Base-by-base conservation (phyloP, 2,329 filamentous ascomycete genomes). In the Samsoniella hepiali region DNA sequence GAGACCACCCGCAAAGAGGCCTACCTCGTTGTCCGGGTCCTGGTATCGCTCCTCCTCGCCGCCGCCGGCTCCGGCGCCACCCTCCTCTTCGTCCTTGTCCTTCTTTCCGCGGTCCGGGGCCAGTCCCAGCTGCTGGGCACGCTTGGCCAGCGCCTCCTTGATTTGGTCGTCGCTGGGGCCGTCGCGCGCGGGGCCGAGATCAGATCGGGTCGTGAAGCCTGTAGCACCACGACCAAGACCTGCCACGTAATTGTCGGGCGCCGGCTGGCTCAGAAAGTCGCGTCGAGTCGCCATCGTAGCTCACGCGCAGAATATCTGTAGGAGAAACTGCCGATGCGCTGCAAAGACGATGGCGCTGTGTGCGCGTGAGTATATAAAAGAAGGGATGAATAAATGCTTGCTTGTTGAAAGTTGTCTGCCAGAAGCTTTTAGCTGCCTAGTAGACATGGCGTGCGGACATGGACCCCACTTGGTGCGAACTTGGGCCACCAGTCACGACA, bases 91-190 rank as follows among this genome's bases (percentile, higher is more conserved):
- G 56, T 82, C 80, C 22, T 86, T 87, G 58, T 88, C 87, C 66
- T 84, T 85, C 66, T 90, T 89, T 71, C 91, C 90, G 63, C 88
- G 85, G 59, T 85, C 86, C 8, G 86, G 86, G 53, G 75, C 75
- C n/a, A 85, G 75, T 6, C 93, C 94, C 65, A 98, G 85, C 72
- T 91, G 87, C 63, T 91, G 91, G 8, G 95, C 94, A 70, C 96
- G 89, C 78, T 97, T 97, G 56, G 93, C 93, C 69, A 99, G 89
- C 66, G 92, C 93, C 76, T 97, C 95, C 76, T 98, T 97, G 79
- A 99, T 97, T 78, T 98, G 94, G 74, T 99, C 95, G 71, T 97
- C 94, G 65, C 91, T 97, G 56, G 95, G 95, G 17, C 95, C 95
- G 80, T 97, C 94, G 71, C 94, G 87, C 64, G 94, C 94, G 58